Base-by-base conservation (phyloP, 1,284 basidiomycete species). In the Cerioporus squamosus region DNA sequence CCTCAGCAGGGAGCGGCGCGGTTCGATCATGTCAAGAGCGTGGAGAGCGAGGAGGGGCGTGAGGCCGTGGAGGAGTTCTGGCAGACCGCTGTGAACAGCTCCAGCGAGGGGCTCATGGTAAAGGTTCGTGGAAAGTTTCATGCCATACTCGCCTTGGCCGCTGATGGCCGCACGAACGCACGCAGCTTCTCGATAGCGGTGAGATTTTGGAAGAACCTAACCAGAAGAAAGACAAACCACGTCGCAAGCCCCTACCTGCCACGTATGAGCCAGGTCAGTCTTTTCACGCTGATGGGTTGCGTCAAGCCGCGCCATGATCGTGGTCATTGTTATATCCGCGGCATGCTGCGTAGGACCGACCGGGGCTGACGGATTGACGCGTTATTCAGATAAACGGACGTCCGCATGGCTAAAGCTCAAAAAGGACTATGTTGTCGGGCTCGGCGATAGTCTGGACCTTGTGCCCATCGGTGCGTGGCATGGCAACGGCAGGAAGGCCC, bases 51-150 rank as follows among this genome's bases (percentile, higher is more conserved):
- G 60, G 72, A 79, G 62, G 87, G 86, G 1, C 80, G 82, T 50
- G 83, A 84, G 20, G 82, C 78, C 9, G 81, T 97, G 9, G 84
- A 91, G 68, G 81, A 79, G 10, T 97, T 97, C 72, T 95, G 95
- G 83, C 79, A 87, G 64, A 79, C 81, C 60, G 90, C 94, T 5
- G 82, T 94, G n/a, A 85, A 88, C 68, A 87, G 87, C 71, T 88
- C 88, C 57, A 94, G 91, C 60, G 95, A 98, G 73, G 95, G 95
- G 5, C 79, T 97, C 64, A 97, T 98, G 95, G 85, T 97, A 70
- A 98, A 97, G 78, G 90, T 94, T 20, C 66, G 82, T 57, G 31
- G 24, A 17, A 31, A 51, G 24, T 51, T 42, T 50, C 44, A 20
- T 48, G 22, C 44, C 42, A 44, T 29, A 31, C 33, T 22, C 38